phyloP scores from a whole-genome alignment of 768 basidiomycete genomes.

The Boletus rubescentipes region DNA sequence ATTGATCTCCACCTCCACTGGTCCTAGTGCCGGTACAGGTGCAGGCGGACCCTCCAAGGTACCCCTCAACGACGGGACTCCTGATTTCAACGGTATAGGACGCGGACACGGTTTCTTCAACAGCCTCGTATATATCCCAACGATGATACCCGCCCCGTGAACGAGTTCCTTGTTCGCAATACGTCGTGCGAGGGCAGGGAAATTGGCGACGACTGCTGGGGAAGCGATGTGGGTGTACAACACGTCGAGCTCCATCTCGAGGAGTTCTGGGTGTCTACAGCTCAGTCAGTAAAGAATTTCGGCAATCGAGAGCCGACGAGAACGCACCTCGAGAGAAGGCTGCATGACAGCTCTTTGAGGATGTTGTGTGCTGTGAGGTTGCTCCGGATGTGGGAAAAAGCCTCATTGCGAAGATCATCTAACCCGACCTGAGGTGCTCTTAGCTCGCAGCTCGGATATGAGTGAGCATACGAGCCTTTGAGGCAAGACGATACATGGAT shows the following conservation, averaged over 20 bases:
- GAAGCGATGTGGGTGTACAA: conserved; percentile 6
- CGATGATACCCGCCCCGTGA: conserved; percentile 21
- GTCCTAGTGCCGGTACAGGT: too few relatives aligned
- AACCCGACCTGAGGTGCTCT: conserved; percentile 14
- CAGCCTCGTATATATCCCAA: conserved; percentile 18
- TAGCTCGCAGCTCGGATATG: neutral
- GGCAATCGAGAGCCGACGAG: neutral
- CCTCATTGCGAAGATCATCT: conserved; percentile 17
- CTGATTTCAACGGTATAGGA: too few relatives aligned
- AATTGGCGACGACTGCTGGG: conserved; percentile 2
- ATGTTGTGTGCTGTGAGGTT: conserved; percentile 24
- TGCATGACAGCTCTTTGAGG: conserved; percentile 22
- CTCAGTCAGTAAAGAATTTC: neutral
- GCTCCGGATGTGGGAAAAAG: conserved; percentile 13
- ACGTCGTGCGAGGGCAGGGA: conserved; percentile 12
- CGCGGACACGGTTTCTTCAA: neutral
- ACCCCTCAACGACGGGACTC: too few relatives aligned
- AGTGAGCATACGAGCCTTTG: conserved; percentile 29
- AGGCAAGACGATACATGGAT: conserved; percentile 45
- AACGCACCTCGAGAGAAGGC: conserved; percentile 17
- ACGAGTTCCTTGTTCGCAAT: conserved; percentile 19
- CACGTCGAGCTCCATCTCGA: conserved; percentile 19
- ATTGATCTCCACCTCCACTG: too few relatives aligned
- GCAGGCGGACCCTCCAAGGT: too few relatives aligned
- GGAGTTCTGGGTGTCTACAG: conserved; percentile 10